Base-by-base conservation (phyloP, 495 filamentous ascomycete species). In the Aspergillus wentii region DNA sequence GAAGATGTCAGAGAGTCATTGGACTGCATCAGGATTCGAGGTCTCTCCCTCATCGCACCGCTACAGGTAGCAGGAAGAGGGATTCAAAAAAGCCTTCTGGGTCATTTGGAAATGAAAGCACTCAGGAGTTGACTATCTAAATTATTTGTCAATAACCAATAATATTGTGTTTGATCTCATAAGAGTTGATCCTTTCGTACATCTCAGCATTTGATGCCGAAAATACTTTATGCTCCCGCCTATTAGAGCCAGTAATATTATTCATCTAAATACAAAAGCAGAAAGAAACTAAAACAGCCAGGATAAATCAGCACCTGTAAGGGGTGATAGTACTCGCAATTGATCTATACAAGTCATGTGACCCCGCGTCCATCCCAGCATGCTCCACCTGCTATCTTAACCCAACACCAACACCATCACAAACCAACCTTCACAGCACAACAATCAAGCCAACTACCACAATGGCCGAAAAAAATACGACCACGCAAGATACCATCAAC, bases 401-500 rank as follows among this genome's bases (percentile, higher is more conserved):
- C 26, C 17, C 19, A 13, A 8, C 27, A 40, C 19, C 3, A 11
- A 3, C 14, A 31, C 26, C 28, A 22, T 21, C 22, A 19, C 26
- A 17, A 30, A 17, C n/a, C n/a, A 13, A 8, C 25, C 16, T 8
- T 43, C 25, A 13, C n/a, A n/a, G n/a, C n/a, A n/a, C n/a, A n/a
- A n/a, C n/a, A 17, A 42, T 4, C 2, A 33, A 18, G 8, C 28
- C 16, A 9, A 33, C 29, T n/a, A n/a, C n/a, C n/a, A 46, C 30
- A 13, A 54, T 54, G 51, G 35, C 41, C 22, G 48, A 44, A 37
- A 20, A 27, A 7, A 45, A 38, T 30, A 21, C 46, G 15, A 33
- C 39, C 30, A 31, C 9, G 8, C 30, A 33, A 36, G 17, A 19
- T 15, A 30, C 33, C 34, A 30, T 20, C 29, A 38, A 35, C 45